Percentiles rank a stretch among this genome's conserved stretches.
Evolutionary conservation across 495 filamentous ascomycete species (phyloP).

Genomic region (Hypoxylon fuscum): DNA sequence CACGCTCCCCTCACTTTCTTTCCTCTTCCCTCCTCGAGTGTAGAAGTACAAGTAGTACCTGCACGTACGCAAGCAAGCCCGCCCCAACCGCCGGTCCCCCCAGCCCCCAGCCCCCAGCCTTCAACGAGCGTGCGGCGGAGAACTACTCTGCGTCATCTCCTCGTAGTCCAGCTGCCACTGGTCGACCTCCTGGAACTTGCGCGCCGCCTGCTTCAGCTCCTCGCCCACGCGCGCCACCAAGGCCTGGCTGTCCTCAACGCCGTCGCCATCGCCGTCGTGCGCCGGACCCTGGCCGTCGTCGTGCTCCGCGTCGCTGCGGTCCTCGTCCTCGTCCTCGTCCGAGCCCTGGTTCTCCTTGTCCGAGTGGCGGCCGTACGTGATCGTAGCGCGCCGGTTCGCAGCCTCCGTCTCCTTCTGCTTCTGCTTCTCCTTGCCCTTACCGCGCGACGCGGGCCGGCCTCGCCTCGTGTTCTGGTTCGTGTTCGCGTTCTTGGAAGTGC

Average conservation of each 20-base stretch:
- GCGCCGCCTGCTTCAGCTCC: slow-evolving; percentile 56
- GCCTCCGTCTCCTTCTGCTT: no score
- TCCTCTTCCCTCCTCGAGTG: not conserved
- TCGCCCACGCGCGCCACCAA: slow-evolving; percentile 42
- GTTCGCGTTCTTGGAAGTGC: slow-evolving; percentile 21
- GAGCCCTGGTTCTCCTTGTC: slow-evolving; percentile 56
- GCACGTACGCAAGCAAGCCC: no score
- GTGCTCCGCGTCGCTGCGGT: slow-evolving; percentile 17
- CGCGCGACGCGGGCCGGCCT: slow-evolving; percentile 8
- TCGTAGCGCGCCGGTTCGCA: slow-evolving; percentile 37
- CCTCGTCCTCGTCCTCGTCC: slow-evolving; percentile 36
- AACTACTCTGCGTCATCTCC: slow-evolving; percentile 50
- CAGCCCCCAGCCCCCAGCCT: no score
- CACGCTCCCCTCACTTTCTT: not conserved
- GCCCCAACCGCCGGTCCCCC: no score
- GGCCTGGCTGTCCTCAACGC: slow-evolving; percentile 41
- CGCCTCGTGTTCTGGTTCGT: slow-evolving; percentile 6
- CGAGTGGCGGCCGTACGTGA: slow-evolving; percentile 50
- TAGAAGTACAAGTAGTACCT: no score
- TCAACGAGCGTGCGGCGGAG: slow-evolving; percentile 47
- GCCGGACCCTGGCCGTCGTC: slow-evolving; percentile 13
- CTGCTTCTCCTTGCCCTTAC: slow-evolving; percentile 34
- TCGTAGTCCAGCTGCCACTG: slow-evolving; percentile 60
- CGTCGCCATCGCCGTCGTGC: slow-evolving; percentile 2
- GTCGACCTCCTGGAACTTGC: slow-evolving; percentile 63